Conservation (phyloP, 2,329 filamentous ascomycete species). For the Fusarium equiseti region DNA sequence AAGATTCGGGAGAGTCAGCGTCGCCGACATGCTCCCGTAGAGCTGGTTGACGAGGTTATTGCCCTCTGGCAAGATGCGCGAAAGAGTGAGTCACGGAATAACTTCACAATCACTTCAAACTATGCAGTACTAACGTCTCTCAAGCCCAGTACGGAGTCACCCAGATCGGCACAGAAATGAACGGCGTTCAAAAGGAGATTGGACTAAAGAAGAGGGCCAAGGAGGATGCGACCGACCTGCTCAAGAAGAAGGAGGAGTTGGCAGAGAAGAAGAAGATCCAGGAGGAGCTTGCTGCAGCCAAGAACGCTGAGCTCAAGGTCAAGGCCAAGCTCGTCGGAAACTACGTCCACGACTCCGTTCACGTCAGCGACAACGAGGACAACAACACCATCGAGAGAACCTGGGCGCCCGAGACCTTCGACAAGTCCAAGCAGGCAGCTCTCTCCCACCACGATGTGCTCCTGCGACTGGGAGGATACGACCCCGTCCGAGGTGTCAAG, state of each 20-base stretch:
- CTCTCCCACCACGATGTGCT: conserved; percentile 97
- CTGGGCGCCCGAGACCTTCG: conserved; percentile 83
- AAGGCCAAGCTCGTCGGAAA: conserved; percentile 84
- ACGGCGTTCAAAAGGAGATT: conserved; percentile 90
- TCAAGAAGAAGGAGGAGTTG: conserved; percentile 81
- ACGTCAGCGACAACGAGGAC: conserved; percentile 87
- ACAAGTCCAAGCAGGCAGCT: conserved; percentile 78
- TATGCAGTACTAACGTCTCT: conserved; percentile 21
- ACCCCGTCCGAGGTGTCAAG: conserved; percentile 92
- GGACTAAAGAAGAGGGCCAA: conserved; percentile 94
- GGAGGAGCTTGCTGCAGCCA: conserved; percentile 79
- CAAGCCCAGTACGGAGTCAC: conserved; percentile 78
- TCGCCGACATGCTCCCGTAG: conserved; percentile 81
- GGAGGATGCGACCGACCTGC: conserved; percentile 84
- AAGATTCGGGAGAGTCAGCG: conserved; percentile 93
- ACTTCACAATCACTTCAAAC: conserved; percentile 2
- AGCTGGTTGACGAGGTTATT: conserved; percentile 92
- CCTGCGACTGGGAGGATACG: conserved; percentile 87
- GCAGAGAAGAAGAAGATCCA: conserved; percentile 86
- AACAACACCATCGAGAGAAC: conserved; percentile 82
- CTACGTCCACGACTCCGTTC: conserved; percentile 85
- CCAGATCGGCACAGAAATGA: conserved; percentile 86
- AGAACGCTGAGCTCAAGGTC: conserved; percentile 77
- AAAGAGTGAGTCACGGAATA: conserved; percentile 62
- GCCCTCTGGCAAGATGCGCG: conserved; percentile 87